Conservation (phyloP, 305 asterid genomes). For the Striga hermonthica region DNA sequence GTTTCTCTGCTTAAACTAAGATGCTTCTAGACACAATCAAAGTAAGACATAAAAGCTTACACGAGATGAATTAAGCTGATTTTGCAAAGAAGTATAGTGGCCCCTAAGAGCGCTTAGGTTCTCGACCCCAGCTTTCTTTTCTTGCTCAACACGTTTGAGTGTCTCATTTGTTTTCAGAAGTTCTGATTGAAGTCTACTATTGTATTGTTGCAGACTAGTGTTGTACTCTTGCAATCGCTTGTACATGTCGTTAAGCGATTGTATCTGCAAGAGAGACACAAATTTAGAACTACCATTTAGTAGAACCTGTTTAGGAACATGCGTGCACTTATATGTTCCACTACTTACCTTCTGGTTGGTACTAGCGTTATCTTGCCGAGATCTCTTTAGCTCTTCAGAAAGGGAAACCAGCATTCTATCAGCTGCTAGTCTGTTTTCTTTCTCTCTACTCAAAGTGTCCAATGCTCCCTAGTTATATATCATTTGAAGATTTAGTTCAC, state of each 20-base stretch:
- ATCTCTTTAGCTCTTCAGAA: conserved; percentile 68
- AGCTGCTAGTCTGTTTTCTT: conserved; percentile 57
- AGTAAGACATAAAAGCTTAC: conserved; percentile 41
- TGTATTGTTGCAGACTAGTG: conserved; percentile 82
- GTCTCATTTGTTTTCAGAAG: conserved; percentile 58
- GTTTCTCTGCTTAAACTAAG: no score
- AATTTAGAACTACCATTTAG: conserved; percentile 4
- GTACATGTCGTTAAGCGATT: conserved; percentile 63
- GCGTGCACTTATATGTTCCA: conserved; percentile 1
- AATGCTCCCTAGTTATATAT: conserved; percentile 58
- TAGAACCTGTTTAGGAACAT: not conserved
- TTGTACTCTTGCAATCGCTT: conserved; percentile 78
- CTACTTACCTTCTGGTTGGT: conserved; percentile 61
- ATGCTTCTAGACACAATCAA: not conserved
- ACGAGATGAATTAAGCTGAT: conserved; percentile 71
- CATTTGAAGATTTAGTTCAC: conserved; percentile 20
- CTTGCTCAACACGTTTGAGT: conserved; percentile 77
- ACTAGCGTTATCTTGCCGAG: conserved; percentile 57
- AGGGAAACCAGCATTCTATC: conserved; percentile 70
- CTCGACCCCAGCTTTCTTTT: conserved; percentile 81
- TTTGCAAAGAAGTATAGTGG: conserved; percentile 73
- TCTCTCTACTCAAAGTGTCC: conserved; percentile 64
- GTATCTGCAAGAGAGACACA: conserved; percentile 51
- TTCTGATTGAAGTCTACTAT: conserved; percentile 79
- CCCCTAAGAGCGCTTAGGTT: conserved; percentile 87